A percentile compares a stretch with the other conserved stretches of the same genome.
phyloP scores from a whole-genome alignment of 148 eudicot genomes.

The Nepenthes mirabilis region DNA sequence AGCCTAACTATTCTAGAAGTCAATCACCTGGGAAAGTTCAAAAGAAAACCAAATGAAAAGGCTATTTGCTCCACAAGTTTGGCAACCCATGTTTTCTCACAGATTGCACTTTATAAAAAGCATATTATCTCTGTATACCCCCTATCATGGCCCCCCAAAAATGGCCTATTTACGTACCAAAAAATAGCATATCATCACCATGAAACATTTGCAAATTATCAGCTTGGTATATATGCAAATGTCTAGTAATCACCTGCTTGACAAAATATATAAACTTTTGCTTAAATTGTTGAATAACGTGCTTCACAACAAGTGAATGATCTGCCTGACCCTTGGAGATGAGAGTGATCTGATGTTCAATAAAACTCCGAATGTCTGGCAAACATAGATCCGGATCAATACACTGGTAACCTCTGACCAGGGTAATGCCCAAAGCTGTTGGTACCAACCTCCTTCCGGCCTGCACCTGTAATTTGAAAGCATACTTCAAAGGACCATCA shows the following conservation, averaged over 20 bases:
- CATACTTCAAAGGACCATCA: not conserved
- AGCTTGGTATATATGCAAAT: not conserved
- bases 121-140: too few species aligned
- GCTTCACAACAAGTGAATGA: slow-evolving; percentile 74
- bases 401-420: slow-evolving; percentile 86
- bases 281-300: slow-evolving; percentile 74
- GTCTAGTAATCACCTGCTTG: slow-evolving; percentile 53
- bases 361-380: slow-evolving; percentile 91
- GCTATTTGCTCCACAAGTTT: too few species aligned
- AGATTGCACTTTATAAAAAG: too few species aligned
- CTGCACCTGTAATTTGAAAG: slow-evolving; percentile 49
- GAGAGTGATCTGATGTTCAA: slow-evolving; percentile 86
- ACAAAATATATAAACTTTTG: slow-evolving; percentile 72
- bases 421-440: slow-evolving; percentile 79
- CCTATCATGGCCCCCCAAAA: too few species aligned
- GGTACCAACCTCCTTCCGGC: slow-evolving; percentile 87
- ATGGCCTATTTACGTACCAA: too few species aligned
- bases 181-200: too few species aligned
- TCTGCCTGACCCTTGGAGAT: slow-evolving; percentile 90
- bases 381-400: slow-evolving; percentile 95
- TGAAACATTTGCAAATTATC: too few species aligned
- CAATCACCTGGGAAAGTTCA: too few species aligned
- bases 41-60: too few species aligned
- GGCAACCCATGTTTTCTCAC: too few species aligned
- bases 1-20: too few species aligned